Percentiles rank a stretch among this genome's conserved stretches.
phyloP scores from a whole-genome alignment of 257 asterid genomes.

The Voacanga thouarsii region DNA sequence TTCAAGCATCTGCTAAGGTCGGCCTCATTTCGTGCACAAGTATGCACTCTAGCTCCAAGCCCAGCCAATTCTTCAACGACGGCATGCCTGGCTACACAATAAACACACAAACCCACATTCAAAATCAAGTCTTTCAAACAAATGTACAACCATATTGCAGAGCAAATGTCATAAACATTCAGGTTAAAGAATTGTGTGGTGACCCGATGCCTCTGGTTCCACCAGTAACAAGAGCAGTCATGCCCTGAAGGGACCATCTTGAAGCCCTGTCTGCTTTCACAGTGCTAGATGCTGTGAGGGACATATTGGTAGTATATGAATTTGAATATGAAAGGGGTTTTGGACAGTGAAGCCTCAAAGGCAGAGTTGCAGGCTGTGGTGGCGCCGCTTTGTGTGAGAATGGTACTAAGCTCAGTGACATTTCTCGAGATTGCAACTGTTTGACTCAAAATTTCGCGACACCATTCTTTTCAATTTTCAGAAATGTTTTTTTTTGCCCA shows the following conservation, averaged over 20 bases:
- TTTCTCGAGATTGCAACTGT: not conserved
- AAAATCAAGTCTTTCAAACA: constrained; percentile 17
- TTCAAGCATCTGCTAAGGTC: constrained; percentile 48
- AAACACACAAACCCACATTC: constrained; percentile 10
- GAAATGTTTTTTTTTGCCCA: too few relatives aligned
- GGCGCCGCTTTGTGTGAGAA: not conserved
- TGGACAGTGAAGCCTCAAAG: not conserved
- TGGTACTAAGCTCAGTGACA: constrained; percentile 12
- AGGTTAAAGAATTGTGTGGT: not conserved
- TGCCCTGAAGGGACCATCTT: constrained; percentile 56
- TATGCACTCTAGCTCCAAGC: constrained; percentile 59
- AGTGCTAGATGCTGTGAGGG: constrained; percentile 25
- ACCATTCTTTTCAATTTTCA: too few relatives aligned
- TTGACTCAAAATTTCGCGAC: too few relatives aligned
- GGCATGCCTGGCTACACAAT: constrained; percentile 39
- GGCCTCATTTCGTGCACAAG: constrained; percentile 50
- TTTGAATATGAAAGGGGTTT: constrained; percentile 5
- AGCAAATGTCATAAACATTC: not conserved
- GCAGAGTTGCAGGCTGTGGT: constrained; percentile 9
- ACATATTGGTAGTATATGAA: not conserved
- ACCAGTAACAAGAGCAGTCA: constrained; percentile 59
- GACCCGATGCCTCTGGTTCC: constrained; percentile 67
- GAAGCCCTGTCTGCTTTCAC: constrained; percentile 19
- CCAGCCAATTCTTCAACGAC: constrained; percentile 67
- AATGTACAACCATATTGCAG: not conserved